These are phyloP conservation scores for Isatis lusitanica DNA, from an alignment of 441 rosid species.

Conservation along the genomic window DNA sequence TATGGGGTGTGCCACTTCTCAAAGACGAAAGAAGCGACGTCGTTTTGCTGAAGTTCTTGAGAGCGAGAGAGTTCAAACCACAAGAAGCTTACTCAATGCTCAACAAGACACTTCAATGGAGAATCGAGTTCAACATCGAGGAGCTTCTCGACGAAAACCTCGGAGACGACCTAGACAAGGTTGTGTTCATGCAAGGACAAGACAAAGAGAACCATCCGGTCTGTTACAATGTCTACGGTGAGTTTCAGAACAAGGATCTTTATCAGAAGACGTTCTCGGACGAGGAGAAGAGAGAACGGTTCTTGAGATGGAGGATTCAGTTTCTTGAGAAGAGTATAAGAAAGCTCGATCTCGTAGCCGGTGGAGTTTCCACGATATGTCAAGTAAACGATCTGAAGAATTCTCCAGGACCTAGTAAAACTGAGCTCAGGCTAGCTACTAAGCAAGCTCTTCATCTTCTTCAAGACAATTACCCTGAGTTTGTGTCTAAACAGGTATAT, in stretches of 20 bases:
- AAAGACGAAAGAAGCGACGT: slow-evolving; percentile 75
- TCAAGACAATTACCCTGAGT: slow-evolving; percentile 95
- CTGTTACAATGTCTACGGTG: slow-evolving; percentile 91
- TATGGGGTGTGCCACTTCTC: slow-evolving; percentile 82
- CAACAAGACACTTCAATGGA: slow-evolving; percentile 72
- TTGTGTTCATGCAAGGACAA: slow-evolving; percentile 82
- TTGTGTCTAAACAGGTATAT: slow-evolving; percentile 90
- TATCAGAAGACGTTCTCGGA: slow-evolving; percentile 67
- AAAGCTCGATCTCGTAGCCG: slow-evolving; percentile 70
- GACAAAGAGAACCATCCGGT: slow-evolving; percentile 83
- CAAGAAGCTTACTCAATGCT: slow-evolving; percentile 76
- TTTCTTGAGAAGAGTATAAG: slow-evolving; percentile 84
- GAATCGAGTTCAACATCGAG: slow-evolving; percentile 74
- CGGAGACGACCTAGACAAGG: slow-evolving; percentile 66
- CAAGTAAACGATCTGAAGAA: slow-evolving; percentile 85
- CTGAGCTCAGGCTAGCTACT: slow-evolving; percentile 79
- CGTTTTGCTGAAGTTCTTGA: slow-evolving; percentile 68
- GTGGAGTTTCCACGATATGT: slow-evolving; percentile 65
- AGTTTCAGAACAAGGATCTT: slow-evolving; percentile 75
- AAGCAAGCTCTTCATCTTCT: slow-evolving; percentile 83
- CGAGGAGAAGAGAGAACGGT: slow-evolving; percentile 67
- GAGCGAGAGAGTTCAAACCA: slow-evolving; percentile 87
- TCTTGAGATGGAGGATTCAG: slow-evolving; percentile 86
- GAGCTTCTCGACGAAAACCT: slow-evolving; percentile 68
- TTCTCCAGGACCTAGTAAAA: slow-evolving; percentile 75